Evolutionary conservation across 2,329 filamentous ascomycete genomes (phyloP).

Genomic region (Pseudocercospora musae): DNA sequence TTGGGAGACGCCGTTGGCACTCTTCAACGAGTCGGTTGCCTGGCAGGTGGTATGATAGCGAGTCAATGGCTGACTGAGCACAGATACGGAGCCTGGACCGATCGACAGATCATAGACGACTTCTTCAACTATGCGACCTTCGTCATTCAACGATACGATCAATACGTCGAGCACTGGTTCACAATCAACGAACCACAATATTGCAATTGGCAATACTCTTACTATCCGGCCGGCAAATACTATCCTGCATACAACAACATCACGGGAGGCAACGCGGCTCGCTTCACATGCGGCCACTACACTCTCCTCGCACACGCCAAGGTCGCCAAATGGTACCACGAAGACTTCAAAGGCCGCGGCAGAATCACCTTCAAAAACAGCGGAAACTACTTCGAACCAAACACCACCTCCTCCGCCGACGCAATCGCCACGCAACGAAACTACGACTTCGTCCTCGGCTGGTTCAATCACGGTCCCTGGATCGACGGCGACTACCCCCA

Average conservation of each 20-base stretch:
- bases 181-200: slow-evolving; percentile 41
- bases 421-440: slow-evolving; percentile 35
- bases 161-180: slow-evolving; percentile 40
- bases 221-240: slow-evolving; percentile 38
- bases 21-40: background rate
- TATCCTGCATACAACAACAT: slow-evolving; percentile 45
- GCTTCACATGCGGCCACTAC: slow-evolving; percentile 35
- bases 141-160: slow-evolving; percentile 39
- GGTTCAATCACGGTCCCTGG: slow-evolving; percentile 46
- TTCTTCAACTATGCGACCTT: slow-evolving; percentile 41
- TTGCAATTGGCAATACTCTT: slow-evolving; percentile 40
- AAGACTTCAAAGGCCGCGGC: slow-evolving; percentile 40
- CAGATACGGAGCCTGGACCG: slow-evolving; percentile 40
- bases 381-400: slow-evolving; percentile 39
- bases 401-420: slow-evolving; percentile 35
- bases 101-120: slow-evolving; percentile 37
- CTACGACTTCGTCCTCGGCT: slow-evolving; percentile 41
- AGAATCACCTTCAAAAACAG: slow-evolving; percentile 39
- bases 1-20: slow-evolving; percentile 36
- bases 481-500: slow-evolving; percentile 46
- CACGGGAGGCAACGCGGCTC: slow-evolving; percentile 40
- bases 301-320: slow-evolving; percentile 38
- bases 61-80: background rate
- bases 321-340: slow-evolving; percentile 42
- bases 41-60: background rate